Base-by-base conservation (phyloP, 1,284 basidiomycete genomes). In the Rhodotorula glutinis region DNA sequence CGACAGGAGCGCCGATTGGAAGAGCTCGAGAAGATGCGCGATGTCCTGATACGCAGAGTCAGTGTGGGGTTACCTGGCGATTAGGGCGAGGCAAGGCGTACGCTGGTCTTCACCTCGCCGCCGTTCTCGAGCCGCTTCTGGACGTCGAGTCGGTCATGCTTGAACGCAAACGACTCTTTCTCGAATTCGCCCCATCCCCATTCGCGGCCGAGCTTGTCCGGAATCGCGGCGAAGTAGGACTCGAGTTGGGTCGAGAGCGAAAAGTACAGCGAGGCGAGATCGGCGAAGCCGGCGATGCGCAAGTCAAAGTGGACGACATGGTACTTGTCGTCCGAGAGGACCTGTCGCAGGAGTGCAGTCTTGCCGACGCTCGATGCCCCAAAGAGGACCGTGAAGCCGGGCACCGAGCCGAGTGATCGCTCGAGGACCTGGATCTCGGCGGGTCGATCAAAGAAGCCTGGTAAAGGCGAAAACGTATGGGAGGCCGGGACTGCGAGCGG, bases 291-390 rank as follows among this genome's bases (percentile, higher is more conserved):
- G 9, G 90, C 85, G 58, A 91, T 90, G 84, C 61, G 59, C 81
- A 91, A 81, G 78, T 91, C 90, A 73, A 91, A 90, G 75, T 90
- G 88, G 43, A 91, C 82, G 60, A 90, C 87, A 78, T 90, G 88
- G 75, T 88, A 91, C 63, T 81, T 81, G 30, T 68, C 66, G 19
- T 84, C 80, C 21, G 85, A 86, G 44, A 91, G 83, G 25, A 90
- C 85, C 78, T 91, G 87, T 54, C 89, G 83, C 23, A 91, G 81
- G 13, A 91, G 82, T 0, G 87, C 86, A 9, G 89, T 91, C 86
- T 91, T 91, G 66, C 89, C 90, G 4, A 88, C 75, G 85, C 21
- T 85, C 9, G 86, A 88, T n/a, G 88, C 87, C 11, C 89, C 89
- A 70, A 89, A 90, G 3, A 91, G 79, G 9, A 91, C 82, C 0